Conservation (phyloP, 306 rosid genomes). For the Nissolia schottii region DNA sequence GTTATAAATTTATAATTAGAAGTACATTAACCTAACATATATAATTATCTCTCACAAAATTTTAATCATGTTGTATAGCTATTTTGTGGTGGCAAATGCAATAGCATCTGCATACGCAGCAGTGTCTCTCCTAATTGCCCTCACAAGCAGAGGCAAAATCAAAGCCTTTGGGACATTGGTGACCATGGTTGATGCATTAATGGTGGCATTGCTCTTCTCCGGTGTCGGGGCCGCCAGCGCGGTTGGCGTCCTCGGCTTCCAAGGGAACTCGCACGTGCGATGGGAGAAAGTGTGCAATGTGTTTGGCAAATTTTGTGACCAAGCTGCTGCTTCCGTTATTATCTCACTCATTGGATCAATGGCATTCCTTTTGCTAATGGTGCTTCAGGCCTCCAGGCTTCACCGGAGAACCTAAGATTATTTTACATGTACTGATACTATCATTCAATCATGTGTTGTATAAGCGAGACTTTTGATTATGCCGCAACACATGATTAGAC, state of each 20-base stretch:
- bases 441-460: too few species aligned
- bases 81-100: constrained; percentile 52
- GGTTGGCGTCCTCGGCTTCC: constrained; percentile 46
- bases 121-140: constrained; percentile 28
- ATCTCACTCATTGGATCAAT: constrained; percentile 46
- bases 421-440: neutral
- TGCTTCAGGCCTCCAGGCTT: constrained; percentile 30
- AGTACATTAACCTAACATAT: too few species aligned
- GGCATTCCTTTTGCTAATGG: constrained; percentile 37
- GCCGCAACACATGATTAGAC: too few species aligned
- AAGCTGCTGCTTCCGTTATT: constrained; percentile 27
- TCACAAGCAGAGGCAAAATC: constrained; percentile 27
- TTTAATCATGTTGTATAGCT: constrained; percentile 30
- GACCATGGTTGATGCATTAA: constrained; percentile 33
- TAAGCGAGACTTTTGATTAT: too few species aligned
- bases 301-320: constrained; percentile 60
- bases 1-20: too few species aligned
- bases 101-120: constrained; percentile 57
- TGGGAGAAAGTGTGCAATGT: constrained; percentile 71
- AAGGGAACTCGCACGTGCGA: constrained; percentile 62
- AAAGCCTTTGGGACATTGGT: constrained; percentile 16
- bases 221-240: constrained; percentile 57
- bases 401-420: neutral
- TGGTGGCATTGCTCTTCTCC: constrained; percentile 69
- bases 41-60: neutral